Evolutionary conservation across 805 yeast species (phyloP).

Genomic region (Candida easanensis): DNA sequence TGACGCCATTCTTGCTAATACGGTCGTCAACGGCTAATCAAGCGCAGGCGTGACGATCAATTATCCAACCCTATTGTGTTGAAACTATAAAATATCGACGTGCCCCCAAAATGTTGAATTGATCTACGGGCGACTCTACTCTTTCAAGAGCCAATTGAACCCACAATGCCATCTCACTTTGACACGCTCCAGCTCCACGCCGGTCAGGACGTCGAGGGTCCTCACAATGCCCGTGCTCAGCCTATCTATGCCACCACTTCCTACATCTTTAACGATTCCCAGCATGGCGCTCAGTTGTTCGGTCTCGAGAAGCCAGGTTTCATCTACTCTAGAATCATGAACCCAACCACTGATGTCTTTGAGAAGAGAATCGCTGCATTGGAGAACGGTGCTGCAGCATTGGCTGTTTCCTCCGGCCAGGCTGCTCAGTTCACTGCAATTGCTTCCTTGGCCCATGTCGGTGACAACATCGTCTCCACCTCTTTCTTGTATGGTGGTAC

Average conservation of each 20-base stretch:
- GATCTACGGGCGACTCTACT: no score
- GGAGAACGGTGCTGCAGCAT: slow-evolving; percentile 89
- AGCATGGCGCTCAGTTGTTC: slow-evolving; percentile 89
- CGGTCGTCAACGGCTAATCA: neutral
- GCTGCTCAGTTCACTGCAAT: slow-evolving; percentile 90
- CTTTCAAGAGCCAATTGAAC: no score
- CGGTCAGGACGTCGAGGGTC: slow-evolving; percentile 73
- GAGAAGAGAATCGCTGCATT: slow-evolving; percentile 91
- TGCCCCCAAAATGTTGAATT: no score
- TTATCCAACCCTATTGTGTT: no score
- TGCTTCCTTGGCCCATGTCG: slow-evolving; percentile 78
- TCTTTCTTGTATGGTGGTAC: slow-evolving; percentile 94
- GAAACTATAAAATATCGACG: no score
- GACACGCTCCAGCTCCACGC: slow-evolving; percentile 95
- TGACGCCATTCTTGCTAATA: neutral
- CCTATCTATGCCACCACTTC: slow-evolving; percentile 94
- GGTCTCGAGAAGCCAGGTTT: slow-evolving; percentile 81
- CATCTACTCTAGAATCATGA: slow-evolving; percentile 86
- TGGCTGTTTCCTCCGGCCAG: slow-evolving; percentile 93
- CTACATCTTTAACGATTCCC: slow-evolving; percentile 80
- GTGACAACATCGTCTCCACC: slow-evolving; percentile 88
- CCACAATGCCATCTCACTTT: slow-evolving; percentile 52
- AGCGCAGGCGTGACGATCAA: no score
- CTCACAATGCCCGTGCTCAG: slow-evolving; percentile 71
- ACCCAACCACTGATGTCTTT: slow-evolving; percentile 90